Base-by-base conservation (phyloP, 331 rosid genomes). In the Rosa hybrid region DNA sequence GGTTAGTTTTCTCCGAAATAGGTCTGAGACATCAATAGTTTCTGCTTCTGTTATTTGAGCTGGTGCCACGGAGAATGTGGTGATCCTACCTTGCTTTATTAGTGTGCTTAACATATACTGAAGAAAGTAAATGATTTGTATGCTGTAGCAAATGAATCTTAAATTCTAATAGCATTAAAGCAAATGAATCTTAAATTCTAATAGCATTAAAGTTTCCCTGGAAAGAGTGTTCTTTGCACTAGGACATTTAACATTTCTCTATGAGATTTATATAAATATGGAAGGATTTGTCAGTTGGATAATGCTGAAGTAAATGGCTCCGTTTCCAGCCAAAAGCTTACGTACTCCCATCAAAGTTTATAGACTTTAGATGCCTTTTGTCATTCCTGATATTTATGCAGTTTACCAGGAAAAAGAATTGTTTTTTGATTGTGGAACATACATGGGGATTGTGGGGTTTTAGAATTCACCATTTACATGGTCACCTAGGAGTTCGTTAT, bases 1-100 rank as follows among this genome's bases (percentile, higher is more conserved):
- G 98, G 98, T 96, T 74, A 72, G 90, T 83, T 78, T 13, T 84
- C 23, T 7, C 82, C 41, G 6, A 42, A 77, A 56, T 62, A 18
- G 44, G 48, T 42, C n/a, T 5, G 46, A 17, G 81, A 54, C 38
- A 49, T 49, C 39, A 44, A 57, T 65, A 20, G 8, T 65, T 84
- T 70, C 60, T 76, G 79, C 25, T 54, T n/a, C 18, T 38, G 76
- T 80, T 77, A 50, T 69, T 68, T 77, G 71, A 64, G 63, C 38
- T 63, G 78, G 65, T 56, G 56, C 44, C n/a, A 54, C 27, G 56
- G 49, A 56, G 75, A 51, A 77, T 49, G 71, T 72, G 77, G 17
- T 70, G 17, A 60, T 62, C 53, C 34, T 46, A 72, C 34, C 50
- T 75, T 68, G 45, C 54, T 77, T 27, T 25, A 68, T 73, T 74